A percentile compares a stretch with the other conserved stretches of the same genome.
Conservation (phyloP, 2,329 filamentous ascomycete species). For the Fusarium beomiforme region DNA sequence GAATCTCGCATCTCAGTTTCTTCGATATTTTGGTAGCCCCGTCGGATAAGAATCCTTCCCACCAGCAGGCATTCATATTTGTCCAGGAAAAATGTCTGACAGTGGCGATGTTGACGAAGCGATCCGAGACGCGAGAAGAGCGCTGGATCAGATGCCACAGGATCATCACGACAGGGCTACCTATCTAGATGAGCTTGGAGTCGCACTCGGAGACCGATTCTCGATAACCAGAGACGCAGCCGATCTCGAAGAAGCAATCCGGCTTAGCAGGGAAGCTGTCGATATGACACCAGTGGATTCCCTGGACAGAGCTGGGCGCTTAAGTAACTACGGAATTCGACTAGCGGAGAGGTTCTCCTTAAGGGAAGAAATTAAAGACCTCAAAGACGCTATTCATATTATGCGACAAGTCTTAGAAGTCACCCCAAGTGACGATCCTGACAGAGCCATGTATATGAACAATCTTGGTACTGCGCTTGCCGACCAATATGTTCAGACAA, state of each 20-base stretch:
- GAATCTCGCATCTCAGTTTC: too few relatives aligned
- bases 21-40: too few relatives aligned
- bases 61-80: not conserved
- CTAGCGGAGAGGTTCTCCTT: not conserved
- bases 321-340: not conserved
- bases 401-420: not conserved
- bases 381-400: accelerated
- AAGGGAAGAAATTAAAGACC: not conserved
- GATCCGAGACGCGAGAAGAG: not conserved
- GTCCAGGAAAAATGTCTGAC: not conserved
- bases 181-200: not conserved
- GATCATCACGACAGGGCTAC: not conserved
- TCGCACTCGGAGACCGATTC: not conserved
- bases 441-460: not conserved
- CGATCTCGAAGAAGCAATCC: not conserved
- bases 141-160: not conserved
- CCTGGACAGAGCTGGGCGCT: not conserved
- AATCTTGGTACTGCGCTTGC: not conserved
- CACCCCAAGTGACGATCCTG: not conserved
- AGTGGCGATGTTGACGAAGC: not conserved
- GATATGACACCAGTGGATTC: not conserved
- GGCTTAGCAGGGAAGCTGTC: not conserved
- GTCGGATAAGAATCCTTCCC: not conserved
- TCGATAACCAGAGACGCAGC: not conserved
- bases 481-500: not conserved